Base-by-base conservation (phyloP, 2,329 filamentous ascomycete species). In the Pseudopyricularia javanii region DNA sequence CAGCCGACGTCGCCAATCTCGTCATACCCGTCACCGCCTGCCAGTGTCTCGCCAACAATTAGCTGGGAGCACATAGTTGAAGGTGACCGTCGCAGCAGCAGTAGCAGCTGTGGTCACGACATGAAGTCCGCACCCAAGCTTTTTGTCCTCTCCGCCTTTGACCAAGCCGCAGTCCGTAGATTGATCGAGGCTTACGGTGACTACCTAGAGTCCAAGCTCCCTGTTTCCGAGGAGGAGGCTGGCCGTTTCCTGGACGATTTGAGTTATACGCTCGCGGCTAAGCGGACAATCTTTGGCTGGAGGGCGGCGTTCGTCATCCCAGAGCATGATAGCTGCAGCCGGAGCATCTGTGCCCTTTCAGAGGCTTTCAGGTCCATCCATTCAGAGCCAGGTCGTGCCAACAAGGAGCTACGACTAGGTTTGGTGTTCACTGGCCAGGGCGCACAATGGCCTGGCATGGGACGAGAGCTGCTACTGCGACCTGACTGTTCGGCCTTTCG, bases 401-500 rank as follows among this genome's bases (percentile, higher is more conserved):
- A 30, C 28, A 30, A 30, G 28, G 28, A 30, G 28, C 28, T 30
- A 4, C 28, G 28, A 30, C 28, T 30, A 5, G 28, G 28, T 9
- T 30, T 30, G 28, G 28, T 30, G 28, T 64, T 65, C 53, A 64
- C 61, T 2, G 64, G 64, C 11, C 64, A 66, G 50, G 65, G 63
- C 0, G 60, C 64, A 0, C 64, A 67, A 45, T 67, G 59, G 52
- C 20, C 59, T 0, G 49, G 52, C 3, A 67, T 69, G 66, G 64
- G 59, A 2, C 57, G 53, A 7, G 60, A 66, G 17, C 56, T 67
- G 1, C 40, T 66, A 14, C 53, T 28, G 53, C 61, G 7, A 15
- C 24, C 28, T 9, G 28, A 9, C 28, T 30, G 9, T 30, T 30
- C 48, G 12, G 22, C 35, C 30, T 51, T 43, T 24, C 33, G 24